Percentiles rank a stretch among this genome's conserved stretches.
Conservation (phyloP, 2,329 filamentous ascomycete species). For the Ophiostoma fasciatum region DNA sequence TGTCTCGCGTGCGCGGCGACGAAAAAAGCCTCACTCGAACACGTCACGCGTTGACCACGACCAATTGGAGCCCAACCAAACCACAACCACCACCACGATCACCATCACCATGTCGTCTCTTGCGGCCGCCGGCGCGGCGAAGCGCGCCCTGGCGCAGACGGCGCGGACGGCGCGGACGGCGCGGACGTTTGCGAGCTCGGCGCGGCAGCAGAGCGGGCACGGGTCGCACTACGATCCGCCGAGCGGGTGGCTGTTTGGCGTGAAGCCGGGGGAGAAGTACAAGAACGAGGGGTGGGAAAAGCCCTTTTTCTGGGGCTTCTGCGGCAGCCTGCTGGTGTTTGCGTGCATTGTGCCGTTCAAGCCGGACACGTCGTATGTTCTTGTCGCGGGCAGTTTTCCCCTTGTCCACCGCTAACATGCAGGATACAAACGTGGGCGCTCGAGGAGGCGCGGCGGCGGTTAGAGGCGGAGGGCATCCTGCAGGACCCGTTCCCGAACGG, state of each 20-base stretch:
- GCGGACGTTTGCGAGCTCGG: conserved; percentile 8
- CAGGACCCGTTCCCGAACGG: conserved; percentile 57
- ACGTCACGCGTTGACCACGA: no score
- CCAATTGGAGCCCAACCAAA: no score
- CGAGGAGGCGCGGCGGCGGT: conserved; percentile 84
- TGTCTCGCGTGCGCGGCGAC: no score
- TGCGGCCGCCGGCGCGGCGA: no score
- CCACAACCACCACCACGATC: no score
- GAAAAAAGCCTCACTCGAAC: no score
- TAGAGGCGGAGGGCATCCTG: conserved; percentile 91
- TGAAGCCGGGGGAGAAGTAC: conserved; percentile 90
- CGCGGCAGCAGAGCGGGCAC: conserved; percentile 27
- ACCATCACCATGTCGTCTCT: no score
- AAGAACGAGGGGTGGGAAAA: conserved; percentile 95
- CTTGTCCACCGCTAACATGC: conserved; percentile 14
- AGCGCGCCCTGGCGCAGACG: no score
- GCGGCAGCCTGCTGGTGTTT: conserved; percentile 58
- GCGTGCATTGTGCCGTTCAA: conserved; percentile 84
- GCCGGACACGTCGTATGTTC: conserved; percentile 91
- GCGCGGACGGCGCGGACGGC: no score
- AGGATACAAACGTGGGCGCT: conserved; percentile 99
- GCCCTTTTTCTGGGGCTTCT: conserved; percentile 72
- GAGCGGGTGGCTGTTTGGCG: conserved; percentile 79
- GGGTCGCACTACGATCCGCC: conserved; percentile 80
- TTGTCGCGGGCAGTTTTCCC: conserved; percentile 1